Base-by-base conservation (phyloP, 805 yeast species). In the Ogataea ramenticola region DNA sequence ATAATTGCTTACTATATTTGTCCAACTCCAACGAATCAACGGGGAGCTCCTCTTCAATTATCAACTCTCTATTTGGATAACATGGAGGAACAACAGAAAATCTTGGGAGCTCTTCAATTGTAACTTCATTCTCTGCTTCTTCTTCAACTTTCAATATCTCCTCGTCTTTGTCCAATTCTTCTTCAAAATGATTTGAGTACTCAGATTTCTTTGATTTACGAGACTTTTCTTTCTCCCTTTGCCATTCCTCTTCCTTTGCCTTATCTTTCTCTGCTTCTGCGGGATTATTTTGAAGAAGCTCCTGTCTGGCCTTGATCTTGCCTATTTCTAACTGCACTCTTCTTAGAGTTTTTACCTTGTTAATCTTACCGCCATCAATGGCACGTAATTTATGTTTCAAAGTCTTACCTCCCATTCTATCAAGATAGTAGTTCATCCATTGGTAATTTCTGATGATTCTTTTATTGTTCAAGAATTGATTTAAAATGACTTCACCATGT, bases 381-480 rank as follows among this genome's bases (percentile, higher is more conserved):
- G n/a, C 44, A 14, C n/a, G 34, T 41, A 29, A 43, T 48, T n/a
- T 51, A 42, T 21, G 45, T 48, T 31, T 44, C n/a, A 61, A 44
- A 19, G 42, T 49, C 32, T 49, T 52, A 10, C 62, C 58, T 9
- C 79, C 79, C 20, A 64, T 54, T 49, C 68, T 72, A 27, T 62
- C 61, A 41, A 63, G 67, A 69, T 72, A 77, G 49, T 71, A 77
- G 50, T 62, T 63, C 20, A 56, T 50, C 82, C 82, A 77, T 54
- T 69, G 77, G 39, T 60, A 64, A 24, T 62, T 58, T 49, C 80
- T 61, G 27, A 66, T 51, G 5, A 62, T 53, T 43, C 80, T 55
- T 15, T 69, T 67, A 40, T 64, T 64, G 47, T 68, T 68, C 38
- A 75, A 49, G 32, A 71, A 67, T 37, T 67, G 67, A 50, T 74